Evolutionary conservation across 495 filamentous ascomycete genomes (phyloP).

Genomic region (Neurospora cerealis): DNA sequence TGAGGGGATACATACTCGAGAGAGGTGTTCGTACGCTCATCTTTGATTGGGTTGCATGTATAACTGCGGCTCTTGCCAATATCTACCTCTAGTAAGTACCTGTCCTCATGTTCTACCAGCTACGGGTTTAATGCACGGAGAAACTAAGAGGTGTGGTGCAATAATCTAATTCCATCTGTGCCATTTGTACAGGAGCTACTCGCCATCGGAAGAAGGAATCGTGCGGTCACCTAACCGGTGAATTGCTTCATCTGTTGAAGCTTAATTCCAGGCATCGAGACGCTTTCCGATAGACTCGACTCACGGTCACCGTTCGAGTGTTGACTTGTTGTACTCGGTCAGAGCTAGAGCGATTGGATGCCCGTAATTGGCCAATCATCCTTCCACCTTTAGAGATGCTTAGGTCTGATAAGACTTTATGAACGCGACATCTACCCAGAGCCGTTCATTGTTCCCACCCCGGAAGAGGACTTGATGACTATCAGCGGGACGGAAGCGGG

Average conservation of each 20-base stretch:
- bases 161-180: background rate
- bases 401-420: background rate
- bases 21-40: background rate
- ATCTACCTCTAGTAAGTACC: background rate
- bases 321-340: background rate
- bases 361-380: background rate
- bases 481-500: background rate
- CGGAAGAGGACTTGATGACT: background rate
- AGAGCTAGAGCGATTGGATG: background rate
- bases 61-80: background rate
- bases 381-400: background rate
- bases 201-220: background rate
- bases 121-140: background rate
- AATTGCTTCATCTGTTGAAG: background rate
- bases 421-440: background rate
- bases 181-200: background rate
- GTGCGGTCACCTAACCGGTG: background rate
- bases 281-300: background rate
- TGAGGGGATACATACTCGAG: background rate
- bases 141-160: background rate
- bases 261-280: background rate
- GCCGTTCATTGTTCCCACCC: background rate
- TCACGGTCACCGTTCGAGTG: background rate
- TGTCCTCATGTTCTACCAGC: background rate
- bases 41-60: background rate